Evolutionary conservation across 495 filamentous ascomycete species (phyloP).

Genomic region (Penicillium chermesinum): DNA sequence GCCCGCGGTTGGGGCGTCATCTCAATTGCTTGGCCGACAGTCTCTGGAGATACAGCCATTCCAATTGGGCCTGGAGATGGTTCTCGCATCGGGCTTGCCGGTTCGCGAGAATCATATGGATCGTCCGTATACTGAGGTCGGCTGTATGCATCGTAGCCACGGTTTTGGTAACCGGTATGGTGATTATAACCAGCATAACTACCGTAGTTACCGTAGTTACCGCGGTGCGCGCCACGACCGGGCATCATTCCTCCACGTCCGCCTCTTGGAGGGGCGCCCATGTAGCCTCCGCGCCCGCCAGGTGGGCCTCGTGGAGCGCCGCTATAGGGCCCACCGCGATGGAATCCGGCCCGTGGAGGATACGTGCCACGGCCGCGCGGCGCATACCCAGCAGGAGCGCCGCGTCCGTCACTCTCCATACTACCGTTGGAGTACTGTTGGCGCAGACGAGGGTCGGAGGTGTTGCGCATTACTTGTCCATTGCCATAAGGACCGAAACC

Average conservation of each 20-base stretch:
- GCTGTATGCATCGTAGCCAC: constrained; percentile 20
- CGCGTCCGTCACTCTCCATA: constrained; percentile 50
- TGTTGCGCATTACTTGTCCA: constrained; percentile 36
- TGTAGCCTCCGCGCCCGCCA: constrained; percentile 24
- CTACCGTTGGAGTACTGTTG: constrained; percentile 58
- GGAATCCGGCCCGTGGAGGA: constrained; percentile 55
- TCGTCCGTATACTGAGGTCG: constrained; percentile 27
- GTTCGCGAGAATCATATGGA: constrained; percentile 25
- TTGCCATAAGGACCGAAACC: constrained; percentile 34
- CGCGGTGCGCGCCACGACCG: constrained; percentile 47
- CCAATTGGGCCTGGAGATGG: constrained; percentile 57
- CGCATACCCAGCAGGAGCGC: constrained; percentile 44
- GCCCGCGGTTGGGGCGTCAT: constrained; percentile 57
- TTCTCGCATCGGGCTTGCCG: constrained; percentile 24
- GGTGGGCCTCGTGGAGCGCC: constrained; percentile 28
- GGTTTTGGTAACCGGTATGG: constrained; percentile 20
- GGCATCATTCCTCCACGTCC: constrained; percentile 37
- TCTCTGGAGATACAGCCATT: constrained; percentile 47
- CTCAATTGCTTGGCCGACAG: constrained; percentile 72
- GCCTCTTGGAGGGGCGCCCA: constrained; percentile 28
- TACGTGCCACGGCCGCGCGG: constrained; percentile 52
- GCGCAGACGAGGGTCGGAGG: constrained; percentile 48
- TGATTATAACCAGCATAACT: constrained; percentile 36
- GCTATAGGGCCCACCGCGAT: constrained; percentile 48
- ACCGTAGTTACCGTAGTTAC: constrained; percentile 9